A percentile compares a stretch with the other conserved stretches of the same genome.
phyloP scores from a whole-genome alignment of 2,329 filamentous ascomycete species.

The Chrysoporthe puriensis region DNA sequence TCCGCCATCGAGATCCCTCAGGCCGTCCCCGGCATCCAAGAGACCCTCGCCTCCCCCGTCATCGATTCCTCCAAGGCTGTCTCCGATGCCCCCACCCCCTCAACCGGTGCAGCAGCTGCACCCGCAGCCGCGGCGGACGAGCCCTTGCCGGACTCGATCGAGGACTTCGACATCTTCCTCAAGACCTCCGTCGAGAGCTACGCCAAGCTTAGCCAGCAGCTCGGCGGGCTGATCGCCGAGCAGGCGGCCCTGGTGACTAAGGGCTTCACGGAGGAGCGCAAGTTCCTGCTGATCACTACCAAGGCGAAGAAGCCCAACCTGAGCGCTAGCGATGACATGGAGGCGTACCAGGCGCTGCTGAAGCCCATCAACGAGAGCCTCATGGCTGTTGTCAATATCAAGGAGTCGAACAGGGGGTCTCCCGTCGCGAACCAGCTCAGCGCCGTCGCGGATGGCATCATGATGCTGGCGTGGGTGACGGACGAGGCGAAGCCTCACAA shows the following conservation, averaged over 20 bases:
- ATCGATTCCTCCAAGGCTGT: slow-evolving; percentile 36
- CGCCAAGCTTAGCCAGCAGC: slow-evolving; percentile 73
- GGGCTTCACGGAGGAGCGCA: slow-evolving; percentile 83
- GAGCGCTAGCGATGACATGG: slow-evolving; percentile 55
- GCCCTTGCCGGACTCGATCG: slow-evolving; percentile 73
- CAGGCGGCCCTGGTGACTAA: slow-evolving; percentile 65
- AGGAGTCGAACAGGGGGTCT: slow-evolving; percentile 78
- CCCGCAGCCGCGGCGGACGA: slow-evolving; percentile 53
- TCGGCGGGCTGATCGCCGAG: slow-evolving; percentile 78
- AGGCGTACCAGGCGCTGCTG: slow-evolving; percentile 74
- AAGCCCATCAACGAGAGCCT: slow-evolving; percentile 86
- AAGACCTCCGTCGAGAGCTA: slow-evolving; percentile 75
- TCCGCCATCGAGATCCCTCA: slow-evolving; percentile 66
- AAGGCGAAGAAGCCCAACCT: slow-evolving; percentile 91
- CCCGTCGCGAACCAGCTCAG: slow-evolving; percentile 80
- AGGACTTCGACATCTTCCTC: slow-evolving; percentile 85
- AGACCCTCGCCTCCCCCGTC: slow-evolving; percentile 42
- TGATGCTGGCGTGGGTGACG: slow-evolving; percentile 87
- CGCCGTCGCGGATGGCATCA: slow-evolving; percentile 87
- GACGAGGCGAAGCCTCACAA: slow-evolving; percentile 82
- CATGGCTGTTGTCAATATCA: slow-evolving; percentile 76
- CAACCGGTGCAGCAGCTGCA: slow-evolving; percentile 42
- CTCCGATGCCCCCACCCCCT: slow-evolving; percentile 39
- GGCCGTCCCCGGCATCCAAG: slow-evolving; percentile 51
- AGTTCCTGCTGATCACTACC: slow-evolving; percentile 84